Conservation (phyloP, 768 basidiomycete species). For the Hysterangium stoloniferum region DNA sequence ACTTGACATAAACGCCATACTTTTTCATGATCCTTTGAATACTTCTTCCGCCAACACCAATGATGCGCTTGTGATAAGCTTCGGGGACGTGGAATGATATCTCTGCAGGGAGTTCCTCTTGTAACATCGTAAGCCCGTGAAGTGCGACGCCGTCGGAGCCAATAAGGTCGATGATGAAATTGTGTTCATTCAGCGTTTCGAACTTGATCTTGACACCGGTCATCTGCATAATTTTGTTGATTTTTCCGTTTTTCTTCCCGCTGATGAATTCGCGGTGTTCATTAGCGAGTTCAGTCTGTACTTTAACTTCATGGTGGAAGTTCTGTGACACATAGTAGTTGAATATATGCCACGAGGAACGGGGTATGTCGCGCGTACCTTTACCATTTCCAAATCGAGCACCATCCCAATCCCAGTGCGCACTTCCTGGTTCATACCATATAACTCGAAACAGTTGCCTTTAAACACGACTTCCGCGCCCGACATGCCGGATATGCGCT, state of each 20-base stretch:
- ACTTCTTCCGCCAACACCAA: constrained; percentile 94
- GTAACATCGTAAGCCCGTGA: constrained; percentile 80
- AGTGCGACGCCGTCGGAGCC: constrained; percentile 80
- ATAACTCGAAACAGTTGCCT: constrained; percentile 95
- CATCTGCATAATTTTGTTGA: constrained; percentile 99
- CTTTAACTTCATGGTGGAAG: constrained; percentile 96
- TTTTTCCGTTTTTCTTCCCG: constrained; percentile 99
- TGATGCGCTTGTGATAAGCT: constrained; percentile 97
- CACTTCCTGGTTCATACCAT: constrained; percentile 89
- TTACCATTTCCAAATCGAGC: constrained; percentile 85
- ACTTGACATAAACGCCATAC: constrained; percentile 99
- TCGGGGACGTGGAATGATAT: constrained; percentile 99
- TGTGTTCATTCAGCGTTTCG: constrained; percentile 95
- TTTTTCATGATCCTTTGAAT: constrained; percentile 99
- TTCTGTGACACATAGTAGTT: constrained; percentile 44
- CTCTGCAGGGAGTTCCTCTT: constrained; percentile 97
- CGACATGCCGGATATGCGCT: constrained; percentile 77
- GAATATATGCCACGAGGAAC: constrained; percentile 8
- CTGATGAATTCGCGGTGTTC: constrained; percentile 98
- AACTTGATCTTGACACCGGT: constrained; percentile 98
- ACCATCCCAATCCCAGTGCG: constrained; percentile 78
- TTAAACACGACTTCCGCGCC: constrained; percentile 96
- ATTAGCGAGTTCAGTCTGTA: constrained; percentile 95
- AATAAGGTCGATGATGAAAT: constrained; percentile 88
- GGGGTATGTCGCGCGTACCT: constrained; percentile 39